phyloP scores from a whole-genome alignment of 495 filamentous ascomycete genomes.

The Letharia lupina region DNA sequence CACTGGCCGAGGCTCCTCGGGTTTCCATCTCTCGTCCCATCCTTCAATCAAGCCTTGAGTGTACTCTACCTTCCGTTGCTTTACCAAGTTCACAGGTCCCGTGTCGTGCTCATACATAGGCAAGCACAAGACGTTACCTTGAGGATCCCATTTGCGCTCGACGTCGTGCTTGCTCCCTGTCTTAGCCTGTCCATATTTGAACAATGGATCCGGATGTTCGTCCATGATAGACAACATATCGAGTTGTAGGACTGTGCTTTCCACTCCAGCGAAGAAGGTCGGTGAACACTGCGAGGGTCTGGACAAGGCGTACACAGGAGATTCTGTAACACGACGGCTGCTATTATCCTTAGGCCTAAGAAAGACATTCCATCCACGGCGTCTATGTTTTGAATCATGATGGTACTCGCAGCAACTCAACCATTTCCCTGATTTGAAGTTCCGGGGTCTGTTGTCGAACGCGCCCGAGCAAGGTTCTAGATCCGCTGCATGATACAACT shows the following conservation, averaged over 20 bases:
- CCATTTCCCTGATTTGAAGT: not conserved
- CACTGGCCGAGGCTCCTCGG: not conserved
- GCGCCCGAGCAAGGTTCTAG: not conserved
- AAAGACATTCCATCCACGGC: slow-evolving; percentile 21
- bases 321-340: slow-evolving; percentile 31
- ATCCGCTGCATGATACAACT: slow-evolving; percentile 28
- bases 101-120: slow-evolving; percentile 20
- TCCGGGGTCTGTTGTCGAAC: not conserved
- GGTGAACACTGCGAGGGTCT: slow-evolving; percentile 47
- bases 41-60: slow-evolving; percentile 16
- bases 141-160: slow-evolving; percentile 18
- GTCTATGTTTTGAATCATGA: not conserved
- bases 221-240: slow-evolving; percentile 41
- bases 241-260: slow-evolving; percentile 43
- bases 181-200: slow-evolving; percentile 3
- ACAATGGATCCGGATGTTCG: slow-evolving; percentile 20
- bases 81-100: slow-evolving; percentile 11
- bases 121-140: slow-evolving; percentile 15
- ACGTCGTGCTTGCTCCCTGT: slow-evolving; percentile 8
- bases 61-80: slow-evolving; percentile 18
- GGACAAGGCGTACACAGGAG: slow-evolving; percentile 52
- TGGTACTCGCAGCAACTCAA: not conserved
- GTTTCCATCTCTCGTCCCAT: slow-evolving; percentile 21
- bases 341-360: slow-evolving; percentile 17
- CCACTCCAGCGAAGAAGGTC: slow-evolving; percentile 50